A percentile compares a stretch with the other conserved stretches of the same genome.
phyloP scores from a whole-genome alignment of 331 rosid species.

The Phaseolus coccineus region DNA sequence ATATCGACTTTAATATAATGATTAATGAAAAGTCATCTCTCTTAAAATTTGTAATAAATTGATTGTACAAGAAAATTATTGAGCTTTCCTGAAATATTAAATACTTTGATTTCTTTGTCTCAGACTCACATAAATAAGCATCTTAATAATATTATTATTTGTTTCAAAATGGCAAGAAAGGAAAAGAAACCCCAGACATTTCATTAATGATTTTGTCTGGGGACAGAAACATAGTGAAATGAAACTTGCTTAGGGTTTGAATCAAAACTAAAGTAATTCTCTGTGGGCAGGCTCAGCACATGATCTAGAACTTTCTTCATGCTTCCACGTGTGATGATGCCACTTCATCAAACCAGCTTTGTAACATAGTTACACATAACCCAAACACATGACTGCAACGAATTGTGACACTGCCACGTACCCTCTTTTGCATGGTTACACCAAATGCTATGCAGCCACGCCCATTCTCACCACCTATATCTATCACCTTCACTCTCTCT shows the following conservation, averaged over 20 bases:
- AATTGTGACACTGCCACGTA: constrained; percentile 70
- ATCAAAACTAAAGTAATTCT: background rate
- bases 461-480: constrained; percentile 47
- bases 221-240: background rate
- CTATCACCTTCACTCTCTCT: constrained; percentile 29
- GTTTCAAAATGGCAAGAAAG: background rate
- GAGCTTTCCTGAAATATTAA: too few relatives aligned
- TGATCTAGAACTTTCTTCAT: constrained; percentile 16
- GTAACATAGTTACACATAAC: constrained; percentile 33
- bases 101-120: too few relatives aligned
- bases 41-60: too few relatives aligned
- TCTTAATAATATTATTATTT: background rate
- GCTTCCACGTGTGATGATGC: background rate
- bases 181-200: background rate
- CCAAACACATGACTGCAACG: constrained; percentile 35
- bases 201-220: background rate
- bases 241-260: background rate
- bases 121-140: background rate
- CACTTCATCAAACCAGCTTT: background rate
- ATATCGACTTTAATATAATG: too few relatives aligned
- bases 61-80: too few relatives aligned
- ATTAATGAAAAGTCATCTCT: too few relatives aligned
- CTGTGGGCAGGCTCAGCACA: background rate
- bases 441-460: constrained; percentile 74
- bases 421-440: constrained; percentile 77